phyloP scores from a whole-genome alignment of 768 basidiomycete genomes.

The Rhizopogon rudus region DNA sequence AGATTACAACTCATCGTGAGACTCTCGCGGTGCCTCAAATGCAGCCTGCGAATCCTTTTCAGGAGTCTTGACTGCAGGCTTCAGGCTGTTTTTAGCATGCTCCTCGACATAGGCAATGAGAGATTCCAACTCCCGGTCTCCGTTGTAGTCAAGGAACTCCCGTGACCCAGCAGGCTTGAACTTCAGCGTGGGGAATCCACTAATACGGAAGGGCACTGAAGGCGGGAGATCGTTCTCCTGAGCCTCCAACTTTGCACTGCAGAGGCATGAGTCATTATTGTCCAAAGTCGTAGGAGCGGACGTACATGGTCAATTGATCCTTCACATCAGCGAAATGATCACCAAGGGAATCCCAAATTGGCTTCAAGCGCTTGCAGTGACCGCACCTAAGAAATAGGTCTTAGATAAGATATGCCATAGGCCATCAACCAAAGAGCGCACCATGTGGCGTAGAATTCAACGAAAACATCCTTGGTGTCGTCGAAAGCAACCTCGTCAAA shows the following conservation, averaged over 20 bases:
- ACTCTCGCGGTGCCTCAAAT: conserved; percentile 21
- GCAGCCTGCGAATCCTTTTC: conserved; percentile 19
- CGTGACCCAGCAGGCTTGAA: conserved; percentile 88
- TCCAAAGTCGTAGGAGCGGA: background rate
- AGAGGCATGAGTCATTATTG: conserved; percentile 6
- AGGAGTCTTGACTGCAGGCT: conserved; percentile 23
- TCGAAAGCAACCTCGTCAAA: conserved; percentile 87
- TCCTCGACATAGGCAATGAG: conserved; percentile 80
- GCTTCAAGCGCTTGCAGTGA: conserved; percentile 96
- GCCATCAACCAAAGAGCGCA: conserved; percentile 33
- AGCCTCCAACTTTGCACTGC: conserved; percentile 92
- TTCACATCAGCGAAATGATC: conserved; percentile 75
- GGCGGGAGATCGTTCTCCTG: conserved; percentile 94
- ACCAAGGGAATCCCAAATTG: conserved; percentile 87
- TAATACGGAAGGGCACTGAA: conserved; percentile 79
- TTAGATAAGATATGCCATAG: background rate
- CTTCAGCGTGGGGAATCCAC: conserved; percentile 93
- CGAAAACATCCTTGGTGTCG: conserved; percentile 88
- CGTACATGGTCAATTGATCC: conserved; percentile 76
- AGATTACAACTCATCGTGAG: conserved; percentile 26
- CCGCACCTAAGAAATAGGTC: conserved; percentile 56
- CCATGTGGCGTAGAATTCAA: conserved; percentile 98
- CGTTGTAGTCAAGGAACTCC: conserved; percentile 91
- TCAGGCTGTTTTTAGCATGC: conserved; percentile 71
- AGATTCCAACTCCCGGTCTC: conserved; percentile 85